These are phyloP conservation scores for Pythium oligandrum DNA, from an alignment of 352 stramenopile species.

Conservation along the genomic window DNA sequence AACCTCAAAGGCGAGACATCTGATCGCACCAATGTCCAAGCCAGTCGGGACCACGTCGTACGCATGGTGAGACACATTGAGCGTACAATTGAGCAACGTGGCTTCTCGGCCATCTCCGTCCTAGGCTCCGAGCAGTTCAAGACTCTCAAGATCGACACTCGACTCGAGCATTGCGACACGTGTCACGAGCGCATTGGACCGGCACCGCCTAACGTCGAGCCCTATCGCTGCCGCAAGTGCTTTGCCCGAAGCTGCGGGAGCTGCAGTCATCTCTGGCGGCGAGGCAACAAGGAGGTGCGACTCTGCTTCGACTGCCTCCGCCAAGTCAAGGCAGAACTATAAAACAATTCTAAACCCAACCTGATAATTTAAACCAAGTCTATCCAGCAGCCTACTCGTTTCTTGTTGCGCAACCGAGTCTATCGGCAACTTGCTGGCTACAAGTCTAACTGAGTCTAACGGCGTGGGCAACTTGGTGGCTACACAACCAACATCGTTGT, in stretches of 20 bases:
- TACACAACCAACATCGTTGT: too few species aligned
- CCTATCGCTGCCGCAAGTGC: conserved; percentile 9
- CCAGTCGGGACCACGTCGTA: neutral
- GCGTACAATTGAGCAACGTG: too few species aligned
- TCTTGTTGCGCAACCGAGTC: too few species aligned
- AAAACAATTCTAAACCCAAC: too few species aligned
- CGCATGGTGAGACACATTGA: too few species aligned
- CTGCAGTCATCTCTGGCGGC: neutral
- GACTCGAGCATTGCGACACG: neutral
- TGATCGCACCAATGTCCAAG: neutral
- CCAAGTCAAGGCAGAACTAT: neutral
- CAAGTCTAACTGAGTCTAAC: too few species aligned
- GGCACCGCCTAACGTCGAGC: neutral
- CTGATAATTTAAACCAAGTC: too few species aligned
- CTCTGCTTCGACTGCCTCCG: conserved; percentile 6
- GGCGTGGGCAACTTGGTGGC: too few species aligned
- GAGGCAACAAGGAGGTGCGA: conserved; percentile 2
- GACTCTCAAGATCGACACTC: neutral
- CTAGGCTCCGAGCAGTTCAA: too few species aligned
- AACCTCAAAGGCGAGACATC: conserved; percentile 4
- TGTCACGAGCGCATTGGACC: neutral
- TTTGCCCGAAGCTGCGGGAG: conserved; percentile 3
- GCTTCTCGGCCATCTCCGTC: too few species aligned
- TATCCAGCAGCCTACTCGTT: too few species aligned
- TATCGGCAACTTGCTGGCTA: too few species aligned